Base-by-base conservation (phyloP, 768 basidiomycete species). In the Tricholoma bakamatsutake region DNA sequence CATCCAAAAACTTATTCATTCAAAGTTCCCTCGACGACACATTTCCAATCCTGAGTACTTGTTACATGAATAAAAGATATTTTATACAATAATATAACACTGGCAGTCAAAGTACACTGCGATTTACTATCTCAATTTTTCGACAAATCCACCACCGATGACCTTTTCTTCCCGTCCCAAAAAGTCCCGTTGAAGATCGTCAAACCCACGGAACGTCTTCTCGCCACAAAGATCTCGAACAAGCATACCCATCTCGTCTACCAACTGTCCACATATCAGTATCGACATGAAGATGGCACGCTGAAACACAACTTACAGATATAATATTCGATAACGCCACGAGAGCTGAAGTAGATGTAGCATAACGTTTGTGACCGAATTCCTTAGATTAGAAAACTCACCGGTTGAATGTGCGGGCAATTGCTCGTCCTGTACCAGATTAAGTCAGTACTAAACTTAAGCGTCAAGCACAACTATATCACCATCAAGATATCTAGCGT, bases 391-490 rank as follows among this genome's bases (percentile, higher is more conserved):
- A 5, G 7, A 50, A 4, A 5, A 57, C 59, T 31, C 50, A 70
- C 73, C 72, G 18, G 76, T 74, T 2, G 75, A 73, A 62, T 78
- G 75, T 1, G 72, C 71, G 12, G 77, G 74, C 52, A 78, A 52
- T 60, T 76, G 75, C 17, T 69, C 69, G 57, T 78, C 72, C 75
- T 76, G 45, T 12, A 52, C 46, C 30, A 31, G 8, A 46, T 6
- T 13, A 17, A 46, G n/a, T 48, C 46, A 48, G 46, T 2, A 48
- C 28, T 15, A 17, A 48, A 13, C 3, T 30, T n/a, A 15, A 47
- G 5, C 46, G 10, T 10, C 46, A 30, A 31, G 27, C 9, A 33
- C 37, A 24, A n/a, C 30, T 0, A 28, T 50, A 71, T 50, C 33
- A 76, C 76, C 64, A 68, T 65, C 15, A 78, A 61, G 27, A 74